Base-by-base conservation (phyloP, 257 asterid genomes). In the Petunia secreta region DNA sequence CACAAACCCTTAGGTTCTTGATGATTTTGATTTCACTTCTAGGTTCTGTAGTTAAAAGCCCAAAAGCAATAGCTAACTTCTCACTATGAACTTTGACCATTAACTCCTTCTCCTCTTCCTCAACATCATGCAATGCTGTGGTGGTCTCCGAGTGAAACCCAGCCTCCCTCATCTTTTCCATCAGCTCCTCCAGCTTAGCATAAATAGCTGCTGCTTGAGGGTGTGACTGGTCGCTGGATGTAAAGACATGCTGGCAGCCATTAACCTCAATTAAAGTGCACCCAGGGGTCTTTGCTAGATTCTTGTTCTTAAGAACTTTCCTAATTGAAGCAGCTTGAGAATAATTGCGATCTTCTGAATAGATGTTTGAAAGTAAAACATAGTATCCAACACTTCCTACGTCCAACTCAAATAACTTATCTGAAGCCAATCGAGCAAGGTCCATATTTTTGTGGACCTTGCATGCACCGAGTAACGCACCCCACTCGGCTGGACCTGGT, bases 31-130 rank as follows among this genome's bases (percentile, higher is more conserved):
- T 93, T 69, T 93, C 94, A 6, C 86, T 87, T 67, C 88, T 91
- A n/a, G 79, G 88, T 83, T 89, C 92, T 79, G 89, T 87, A 68
- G 84, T 83, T 48, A 94, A 81, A 79, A 93, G 91, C 54, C 98
- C 98, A 86, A 88, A 93, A 36, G 90, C 91, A 87, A 94, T 94
- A 14, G 97, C 97, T 85, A 94, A 83, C 87, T 91, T 94, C 89
- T 94, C 98, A 77, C 97, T 94, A 78, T 94, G 97, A 87, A 93
- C 93, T 83, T 74, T 91, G 68, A 93, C 94, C 89, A 91, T 87
- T 11, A 90, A 71, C 89, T 93, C 98, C 90, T 93, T 94, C 89
- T 94, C 98, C 82, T 94, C 98, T 80, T 93, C 95, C 88, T 94
- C 98, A 78, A 93, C 98, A 79, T 94, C 98, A 83, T 93, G 98